A percentile compares a stretch with the other conserved stretches of the same genome.
Conservation (phyloP, 129 eudicot species). For the Flaveria bidentis region DNA sequence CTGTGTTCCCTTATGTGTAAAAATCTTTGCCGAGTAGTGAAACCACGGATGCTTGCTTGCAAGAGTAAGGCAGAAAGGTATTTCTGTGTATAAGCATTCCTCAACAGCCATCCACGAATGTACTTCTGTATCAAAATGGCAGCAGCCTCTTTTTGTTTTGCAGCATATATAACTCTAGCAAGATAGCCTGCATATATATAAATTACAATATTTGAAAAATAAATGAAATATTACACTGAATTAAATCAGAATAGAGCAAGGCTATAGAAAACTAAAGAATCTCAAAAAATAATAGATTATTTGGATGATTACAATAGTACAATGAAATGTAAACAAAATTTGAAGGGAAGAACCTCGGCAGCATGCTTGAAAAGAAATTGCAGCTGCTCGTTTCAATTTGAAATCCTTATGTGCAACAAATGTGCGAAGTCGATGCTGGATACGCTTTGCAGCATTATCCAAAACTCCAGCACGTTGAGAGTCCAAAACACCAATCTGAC, state of each 20-base stretch:
- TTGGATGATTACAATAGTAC: conserved; percentile 8
- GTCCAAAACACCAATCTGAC: conserved; percentile 93
- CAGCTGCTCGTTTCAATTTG: conserved; percentile 55
- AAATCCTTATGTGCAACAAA: conserved; percentile 70
- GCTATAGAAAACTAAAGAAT: not conserved
- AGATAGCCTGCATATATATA: conserved; percentile 61
- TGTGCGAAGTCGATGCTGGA: conserved; percentile 69
- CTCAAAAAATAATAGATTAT: not conserved
- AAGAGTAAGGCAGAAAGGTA: conserved; percentile 42
- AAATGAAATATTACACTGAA: conserved; percentile 12
- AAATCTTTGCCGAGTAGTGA: conserved; percentile 63
- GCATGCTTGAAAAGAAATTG: conserved; percentile 78
- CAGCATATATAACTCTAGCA: conserved; percentile 58
- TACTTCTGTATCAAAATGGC: conserved; percentile 68
- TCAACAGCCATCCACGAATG: conserved; percentile 64
- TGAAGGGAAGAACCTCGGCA: conserved; percentile 69
- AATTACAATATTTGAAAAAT: not conserved
- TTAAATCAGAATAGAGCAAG: conserved; percentile 4
- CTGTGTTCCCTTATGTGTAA: conserved; percentile 52
- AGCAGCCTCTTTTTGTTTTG: conserved; percentile 61
- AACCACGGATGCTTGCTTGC: conserved; percentile 81
- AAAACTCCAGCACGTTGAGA: conserved; percentile 85
- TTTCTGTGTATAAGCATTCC: conserved; percentile 53
- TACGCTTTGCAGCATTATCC: conserved; percentile 79
- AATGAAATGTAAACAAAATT: conserved; percentile 9